phyloP scores from a whole-genome alignment of 1,284 basidiomycete genomes.

The Cryptococcus sp. region DNA sequence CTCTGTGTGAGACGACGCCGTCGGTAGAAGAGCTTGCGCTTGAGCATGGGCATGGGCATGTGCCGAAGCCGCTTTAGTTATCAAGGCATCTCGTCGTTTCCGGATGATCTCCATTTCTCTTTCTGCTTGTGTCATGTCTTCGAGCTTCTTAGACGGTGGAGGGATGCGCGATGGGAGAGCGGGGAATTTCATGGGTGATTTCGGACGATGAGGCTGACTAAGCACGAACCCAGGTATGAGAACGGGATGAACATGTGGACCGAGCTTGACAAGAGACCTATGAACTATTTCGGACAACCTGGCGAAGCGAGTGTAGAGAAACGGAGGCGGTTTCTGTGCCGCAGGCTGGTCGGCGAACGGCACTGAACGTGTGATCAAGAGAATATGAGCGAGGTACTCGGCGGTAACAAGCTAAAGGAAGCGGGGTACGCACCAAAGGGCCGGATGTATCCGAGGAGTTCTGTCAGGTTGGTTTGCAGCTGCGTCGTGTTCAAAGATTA shows the following conservation, averaged over 20 bases:
- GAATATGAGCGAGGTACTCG: background rate
- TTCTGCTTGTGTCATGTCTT: conserved; percentile 36
- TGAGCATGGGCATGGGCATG: conserved; percentile 8
- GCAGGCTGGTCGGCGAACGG: conserved; percentile 14
- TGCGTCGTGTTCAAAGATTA: conserved; percentile 11
- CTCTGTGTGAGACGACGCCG: background rate
- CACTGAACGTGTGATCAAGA: conserved; percentile 5
- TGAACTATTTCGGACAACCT: conserved; percentile 33
- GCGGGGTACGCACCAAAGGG: conserved; percentile 27
- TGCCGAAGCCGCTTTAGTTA: conserved; percentile 32
- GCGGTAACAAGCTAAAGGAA: background rate
- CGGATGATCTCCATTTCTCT: conserved; percentile 48
- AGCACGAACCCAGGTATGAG: conserved; percentile 24
- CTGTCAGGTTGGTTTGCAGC: conserved; percentile 31
- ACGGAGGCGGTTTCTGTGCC: conserved; percentile 33
- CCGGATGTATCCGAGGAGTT: conserved; percentile 31
- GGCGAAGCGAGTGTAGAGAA: conserved; percentile 34
- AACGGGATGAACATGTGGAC: conserved; percentile 22
- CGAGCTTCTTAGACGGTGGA: background rate
- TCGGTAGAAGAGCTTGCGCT: background rate
- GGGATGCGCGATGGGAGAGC: background rate
- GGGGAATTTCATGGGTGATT: background rate
- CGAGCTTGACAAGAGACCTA: conserved; percentile 25
- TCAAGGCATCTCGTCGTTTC: conserved; percentile 38
- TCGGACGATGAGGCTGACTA: background rate